Conservation (phyloP, 805 yeast species). For the Zygotorulaspora florentina region DNA sequence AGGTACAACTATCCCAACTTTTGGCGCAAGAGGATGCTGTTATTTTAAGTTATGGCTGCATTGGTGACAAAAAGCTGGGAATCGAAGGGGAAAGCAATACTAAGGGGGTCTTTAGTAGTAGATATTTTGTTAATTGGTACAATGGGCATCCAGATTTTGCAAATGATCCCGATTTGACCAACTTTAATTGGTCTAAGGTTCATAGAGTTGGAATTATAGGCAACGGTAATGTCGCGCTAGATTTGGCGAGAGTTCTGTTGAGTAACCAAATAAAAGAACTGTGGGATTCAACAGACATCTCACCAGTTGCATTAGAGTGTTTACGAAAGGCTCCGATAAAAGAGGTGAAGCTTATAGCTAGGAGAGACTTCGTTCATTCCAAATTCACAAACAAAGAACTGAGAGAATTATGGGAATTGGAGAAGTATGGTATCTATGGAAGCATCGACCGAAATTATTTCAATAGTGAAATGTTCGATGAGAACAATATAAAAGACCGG, state of each 20-base stretch:
- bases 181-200: slow-evolving; percentile 58
- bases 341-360: slow-evolving; percentile 68
- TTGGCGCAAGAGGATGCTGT: slow-evolving; percentile 62
- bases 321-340: slow-evolving; percentile 53
- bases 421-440: slow-evolving; percentile 47
- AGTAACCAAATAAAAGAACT: slow-evolving; percentile 45
- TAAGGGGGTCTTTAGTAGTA: slow-evolving; percentile 71
- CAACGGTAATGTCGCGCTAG: slow-evolving; percentile 94
- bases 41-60: slow-evolving; percentile 79
- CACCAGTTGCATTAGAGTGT: slow-evolving; percentile 52
- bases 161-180: slow-evolving; percentile 33
- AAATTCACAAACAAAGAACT: slow-evolving; percentile 92
- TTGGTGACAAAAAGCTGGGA: slow-evolving; percentile 47
- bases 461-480: slow-evolving; percentile 24
- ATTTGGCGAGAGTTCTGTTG: slow-evolving; percentile 75
- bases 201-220: slow-evolving; percentile 80
- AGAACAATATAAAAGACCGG: slow-evolving; percentile 39
- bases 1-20: slow-evolving; percentile 49
- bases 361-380: slow-evolving; percentile 80
- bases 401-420: slow-evolving; percentile 71
- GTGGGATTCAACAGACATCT: slow-evolving; percentile 71
- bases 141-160: slow-evolving; percentile 72
- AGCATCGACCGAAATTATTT: slow-evolving; percentile 39
- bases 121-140: slow-evolving; percentile 93
- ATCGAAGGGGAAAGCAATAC: slow-evolving; percentile 55